Conservation (phyloP, 2,329 filamentous ascomycete species). For the Beauveria sp. region DNA sequence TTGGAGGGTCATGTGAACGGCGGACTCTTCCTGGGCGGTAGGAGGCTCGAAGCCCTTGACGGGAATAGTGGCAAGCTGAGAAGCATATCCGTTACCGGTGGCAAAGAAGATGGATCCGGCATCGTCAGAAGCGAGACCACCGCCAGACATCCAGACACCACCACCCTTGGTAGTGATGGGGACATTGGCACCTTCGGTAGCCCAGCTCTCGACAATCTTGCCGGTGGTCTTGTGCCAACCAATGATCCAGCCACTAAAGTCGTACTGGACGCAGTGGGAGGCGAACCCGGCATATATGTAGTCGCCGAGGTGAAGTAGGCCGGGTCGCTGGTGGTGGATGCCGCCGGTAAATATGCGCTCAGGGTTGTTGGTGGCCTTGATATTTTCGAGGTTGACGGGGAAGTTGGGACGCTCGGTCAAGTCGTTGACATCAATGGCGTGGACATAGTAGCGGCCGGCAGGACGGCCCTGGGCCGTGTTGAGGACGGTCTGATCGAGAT, state of each 20-base stretch:
- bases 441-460: slow-evolving; percentile 29
- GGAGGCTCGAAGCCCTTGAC: slow-evolving; percentile 31
- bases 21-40: slow-evolving; percentile 36
- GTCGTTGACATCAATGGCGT: slow-evolving; percentile 32
- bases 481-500: slow-evolving; percentile 24
- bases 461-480: slow-evolving; percentile 25
- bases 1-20: slow-evolving; percentile 36
- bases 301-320: slow-evolving; percentile 36
- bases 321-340: slow-evolving; percentile 43
- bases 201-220: slow-evolving; percentile 30
- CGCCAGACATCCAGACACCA: slow-evolving; percentile 36
- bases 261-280: slow-evolving; percentile 48
- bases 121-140: slow-evolving; percentile 31
- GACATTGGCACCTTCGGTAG: slow-evolving; percentile 35
- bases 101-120: slow-evolving; percentile 32
- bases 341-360: slow-evolving; percentile 44
- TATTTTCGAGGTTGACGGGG: slow-evolving; percentile 40
- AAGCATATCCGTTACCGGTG: slow-evolving; percentile 34
- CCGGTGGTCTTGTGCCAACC: slow-evolving; percentile 37
- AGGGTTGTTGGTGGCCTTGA: slow-evolving; percentile 37
- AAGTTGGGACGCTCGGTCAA: slow-evolving; percentile 33
- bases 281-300: slow-evolving; percentile 46
- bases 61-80: slow-evolving; percentile 29
- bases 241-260: slow-evolving; percentile 47
- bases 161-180: slow-evolving; percentile 30